phyloP scores from a whole-genome alignment of 768 basidiomycete genomes.

The Trametes punicea region DNA sequence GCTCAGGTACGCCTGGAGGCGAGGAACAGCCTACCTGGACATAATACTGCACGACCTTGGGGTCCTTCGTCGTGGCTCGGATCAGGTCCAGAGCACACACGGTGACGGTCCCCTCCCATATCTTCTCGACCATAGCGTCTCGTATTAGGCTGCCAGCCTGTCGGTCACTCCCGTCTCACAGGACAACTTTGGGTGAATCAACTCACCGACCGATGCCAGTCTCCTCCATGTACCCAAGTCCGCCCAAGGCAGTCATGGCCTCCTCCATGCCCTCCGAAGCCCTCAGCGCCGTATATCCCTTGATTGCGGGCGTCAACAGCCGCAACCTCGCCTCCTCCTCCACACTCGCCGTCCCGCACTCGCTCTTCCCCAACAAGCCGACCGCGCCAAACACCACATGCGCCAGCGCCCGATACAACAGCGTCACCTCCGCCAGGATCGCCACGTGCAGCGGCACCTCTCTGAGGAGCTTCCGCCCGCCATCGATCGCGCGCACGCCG shows the following conservation, averaged over 20 bases:
- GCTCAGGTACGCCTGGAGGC: too few relatives aligned
- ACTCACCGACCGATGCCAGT: constrained; percentile 57
- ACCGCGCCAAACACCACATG: constrained; percentile 62
- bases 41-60: not conserved
- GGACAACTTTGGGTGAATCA: too few relatives aligned
- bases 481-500: constrained; percentile 50
- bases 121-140: constrained; percentile 71
- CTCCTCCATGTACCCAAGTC: constrained; percentile 82
- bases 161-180: too few relatives aligned
- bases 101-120: constrained; percentile 74
- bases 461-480: constrained; percentile 45
- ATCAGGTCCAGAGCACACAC: constrained; percentile 66
- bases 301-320: constrained; percentile 62
- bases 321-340: constrained; percentile 53
- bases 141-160: constrained; percentile 43
- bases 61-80: constrained; percentile 43
- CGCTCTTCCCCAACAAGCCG: constrained; percentile 54
- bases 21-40: not conserved
- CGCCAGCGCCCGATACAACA: constrained; percentile 60
- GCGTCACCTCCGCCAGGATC: constrained; percentile 54
- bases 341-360: constrained; percentile 47
- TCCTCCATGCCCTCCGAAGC: constrained; percentile 63
- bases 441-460: constrained; percentile 61
- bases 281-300: constrained; percentile 66
- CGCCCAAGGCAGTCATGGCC: constrained; percentile 68